Evolutionary conservation across 345 rosid genomes (phyloP).

Genomic region (Citrus sp.): DNA sequence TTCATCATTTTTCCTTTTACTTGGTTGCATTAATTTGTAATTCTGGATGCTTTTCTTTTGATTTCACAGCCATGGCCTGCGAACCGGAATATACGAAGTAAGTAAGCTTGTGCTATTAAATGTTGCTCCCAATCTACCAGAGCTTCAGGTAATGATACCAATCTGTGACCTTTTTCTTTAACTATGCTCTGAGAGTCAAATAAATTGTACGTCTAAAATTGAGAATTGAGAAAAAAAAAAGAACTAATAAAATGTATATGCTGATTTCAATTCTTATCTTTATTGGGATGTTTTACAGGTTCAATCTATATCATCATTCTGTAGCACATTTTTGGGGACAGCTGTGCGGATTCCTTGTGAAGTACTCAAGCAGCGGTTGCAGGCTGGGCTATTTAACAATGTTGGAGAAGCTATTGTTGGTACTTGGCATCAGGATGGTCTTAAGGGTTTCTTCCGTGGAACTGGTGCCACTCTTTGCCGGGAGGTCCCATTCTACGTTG

Average conservation of each 20-base stretch:
- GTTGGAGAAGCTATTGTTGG: constrained; percentile 90
- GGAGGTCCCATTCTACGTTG: constrained; percentile 95
- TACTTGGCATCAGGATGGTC: constrained; percentile 94
- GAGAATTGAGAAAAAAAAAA: background rate
- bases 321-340: constrained; percentile 92
- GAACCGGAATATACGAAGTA: constrained; percentile 95
- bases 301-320: constrained; percentile 91
- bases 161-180: background rate
- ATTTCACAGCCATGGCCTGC: constrained; percentile 75
- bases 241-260: background rate
- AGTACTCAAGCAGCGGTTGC: constrained; percentile 95
- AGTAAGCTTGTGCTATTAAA: constrained; percentile 79
- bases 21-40: constrained; percentile 2
- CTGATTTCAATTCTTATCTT: background rate
- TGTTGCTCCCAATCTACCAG: constrained; percentile 87
- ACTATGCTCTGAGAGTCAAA: background rate
- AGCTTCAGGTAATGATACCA: constrained; percentile 62
- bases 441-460: constrained; percentile 92
- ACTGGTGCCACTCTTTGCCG: constrained; percentile 96
- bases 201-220: background rate
- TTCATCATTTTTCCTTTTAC: background rate
- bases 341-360: constrained; percentile 95
- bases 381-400: constrained; percentile 84
- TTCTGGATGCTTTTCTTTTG: constrained; percentile 16
- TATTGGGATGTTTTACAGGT: constrained; percentile 45